Base-by-base conservation (phyloP, 495 filamentous ascomycete species). In the Daldinia bambusicola region DNA sequence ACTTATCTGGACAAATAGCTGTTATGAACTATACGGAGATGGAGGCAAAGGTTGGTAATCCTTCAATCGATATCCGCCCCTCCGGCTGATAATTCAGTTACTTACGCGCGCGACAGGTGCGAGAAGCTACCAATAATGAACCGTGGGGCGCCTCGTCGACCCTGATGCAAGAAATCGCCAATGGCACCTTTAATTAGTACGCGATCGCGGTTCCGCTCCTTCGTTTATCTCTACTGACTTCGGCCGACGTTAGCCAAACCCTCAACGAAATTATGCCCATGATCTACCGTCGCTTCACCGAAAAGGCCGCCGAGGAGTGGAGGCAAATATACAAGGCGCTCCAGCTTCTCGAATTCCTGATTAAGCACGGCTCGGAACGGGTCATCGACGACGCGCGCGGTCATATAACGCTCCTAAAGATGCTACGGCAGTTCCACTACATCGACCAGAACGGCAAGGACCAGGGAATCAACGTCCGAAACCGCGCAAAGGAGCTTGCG, bases 11-110 rank as follows among this genome's bases (percentile, higher is more conserved):
- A 48, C 40, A 22, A 22, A 61, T 75, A 98, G 95, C 94, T 69
- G 95, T 99, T 43, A 98, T 98, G 95, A 99, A 98, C 81, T 98
- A 95, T 80, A 99, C 95, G n/a, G 95, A 98, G 78, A 98, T 98
- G 95, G 95, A 99, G 82, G 84, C 94, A 61, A 99, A 98, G 92
- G 94, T 95, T 69, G 70, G 83, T 84, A 45, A 2, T 40, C 48
- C 6, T 52, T 43, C 14, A 55, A 51, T 67, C 22, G 26, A 40
- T 1, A 5, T 48, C 13, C 34, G 16, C 41, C 9, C 1, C 43
- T 13, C 14, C 1, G 52, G 43, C 43, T 32, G 30, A 40, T 58
- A 20, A 10, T 31, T 8, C 55, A 30, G 66, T 78, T 20, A 77
- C 65, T 31, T 26, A 18, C 43, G 31, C 41, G 71, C 34, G 71